Percentiles rank a stretch among this genome's conserved stretches.
Conservation (phyloP, 75 land plant genomes). For the Azolla pinnata region DNA sequence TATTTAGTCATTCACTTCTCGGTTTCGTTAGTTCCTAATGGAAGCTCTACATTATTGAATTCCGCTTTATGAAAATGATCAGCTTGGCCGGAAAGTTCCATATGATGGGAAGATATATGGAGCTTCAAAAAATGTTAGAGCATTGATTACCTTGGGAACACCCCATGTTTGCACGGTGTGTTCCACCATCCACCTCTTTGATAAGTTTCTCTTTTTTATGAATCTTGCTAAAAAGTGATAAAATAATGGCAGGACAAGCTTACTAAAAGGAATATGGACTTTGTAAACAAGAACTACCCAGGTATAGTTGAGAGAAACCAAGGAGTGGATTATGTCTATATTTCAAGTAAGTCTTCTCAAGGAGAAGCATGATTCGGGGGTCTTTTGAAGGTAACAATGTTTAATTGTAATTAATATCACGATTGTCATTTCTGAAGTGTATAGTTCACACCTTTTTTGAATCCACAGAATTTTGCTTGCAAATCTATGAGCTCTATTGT, state of each 20-base stretch:
- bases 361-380: not conserved
- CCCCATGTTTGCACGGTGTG: slow-evolving; percentile 4
- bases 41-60: too few species aligned
- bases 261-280: slow-evolving; percentile 10
- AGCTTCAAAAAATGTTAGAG: too few species aligned
- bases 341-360: slow-evolving; percentile 1
- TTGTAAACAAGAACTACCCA: slow-evolving; percentile 5
- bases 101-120: slow-evolving; percentile 3
- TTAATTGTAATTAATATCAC: not conserved
- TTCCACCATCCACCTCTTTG: not conserved
- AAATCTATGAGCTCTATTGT: slow-evolving; percentile 8
- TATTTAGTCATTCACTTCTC: too few species aligned
- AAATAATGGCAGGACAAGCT: slow-evolving; percentile 7
- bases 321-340: slow-evolving; percentile 1
- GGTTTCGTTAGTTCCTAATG: too few species aligned
- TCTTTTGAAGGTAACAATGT: slow-evolving; percentile 1
- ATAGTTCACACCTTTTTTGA: too few species aligned
- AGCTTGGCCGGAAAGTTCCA: slow-evolving; percentile 7
- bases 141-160: slow-evolving; percentile 4
- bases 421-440: too few species aligned
- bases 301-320: not conserved
- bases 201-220: not conserved
- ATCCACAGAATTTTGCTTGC: slow-evolving; percentile 5
- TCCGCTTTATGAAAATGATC: not conserved
- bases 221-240: too few species aligned